Evolutionary conservation across 148 eudicot species (phyloP).

Genomic region (Heliamphora exappendiculata): DNA sequence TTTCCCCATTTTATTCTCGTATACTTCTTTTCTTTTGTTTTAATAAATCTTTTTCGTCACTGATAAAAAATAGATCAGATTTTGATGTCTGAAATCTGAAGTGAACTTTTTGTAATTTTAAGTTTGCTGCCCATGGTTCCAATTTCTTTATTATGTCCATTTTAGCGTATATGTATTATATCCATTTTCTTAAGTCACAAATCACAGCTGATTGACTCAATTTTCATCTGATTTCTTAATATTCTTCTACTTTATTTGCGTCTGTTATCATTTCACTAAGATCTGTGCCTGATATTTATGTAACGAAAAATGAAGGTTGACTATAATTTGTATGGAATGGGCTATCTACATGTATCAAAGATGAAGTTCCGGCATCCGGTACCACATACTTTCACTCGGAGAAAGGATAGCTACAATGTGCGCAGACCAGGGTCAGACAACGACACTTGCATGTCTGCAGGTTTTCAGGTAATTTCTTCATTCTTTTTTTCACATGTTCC

Average conservation of each 20-base stretch:
- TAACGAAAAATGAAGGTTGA: conserved; percentile 44
- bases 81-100: neutral
- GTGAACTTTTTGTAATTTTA: neutral
- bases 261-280: neutral
- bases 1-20: too few species aligned
- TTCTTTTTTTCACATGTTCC: neutral
- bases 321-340: conserved; percentile 92
- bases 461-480: conserved; percentile 42
- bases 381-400: conserved; percentile 33
- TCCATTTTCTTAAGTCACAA: neutral
- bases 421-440: conserved; percentile 15
- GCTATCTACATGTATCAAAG: conserved; percentile 77
- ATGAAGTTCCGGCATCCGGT: conserved; percentile 76
- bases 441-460: conserved; percentile 22
- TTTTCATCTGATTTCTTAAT: neutral
- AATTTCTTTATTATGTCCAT: neutral
- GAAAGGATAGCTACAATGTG: conserved; percentile 15
- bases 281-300: neutral
- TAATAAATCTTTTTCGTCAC: too few species aligned
- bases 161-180: neutral
- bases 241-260: neutral
- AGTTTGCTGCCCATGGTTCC: neutral
- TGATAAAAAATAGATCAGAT: too few species aligned
- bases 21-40: too few species aligned
- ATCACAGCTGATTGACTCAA: neutral